phyloP scores from a whole-genome alignment of 805 yeast genomes.

The Brettanomyces sp. region DNA sequence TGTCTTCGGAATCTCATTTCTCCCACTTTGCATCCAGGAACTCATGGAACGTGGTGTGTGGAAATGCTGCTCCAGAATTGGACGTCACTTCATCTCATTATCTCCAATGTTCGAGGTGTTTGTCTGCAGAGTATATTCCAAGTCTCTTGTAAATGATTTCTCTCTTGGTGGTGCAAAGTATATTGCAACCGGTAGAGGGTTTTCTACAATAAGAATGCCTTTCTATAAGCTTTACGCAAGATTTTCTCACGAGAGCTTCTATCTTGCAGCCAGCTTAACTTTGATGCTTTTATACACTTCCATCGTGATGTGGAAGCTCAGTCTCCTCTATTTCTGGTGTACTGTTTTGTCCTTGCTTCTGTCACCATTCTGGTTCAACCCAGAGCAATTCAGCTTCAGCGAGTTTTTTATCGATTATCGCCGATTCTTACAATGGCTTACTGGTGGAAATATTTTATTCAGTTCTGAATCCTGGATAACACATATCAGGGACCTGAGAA shows the following conservation, averaged over 20 bases:
- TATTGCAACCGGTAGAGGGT: constrained; percentile 76
- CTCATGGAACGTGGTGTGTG: constrained; percentile 67
- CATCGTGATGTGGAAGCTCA: constrained; percentile 50
- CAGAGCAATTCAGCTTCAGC: constrained; percentile 61
- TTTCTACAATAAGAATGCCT: constrained; percentile 66
- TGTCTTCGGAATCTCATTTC: constrained; percentile 64
- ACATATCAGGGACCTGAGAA: constrained; percentile 41
- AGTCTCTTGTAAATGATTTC: constrained; percentile 57
- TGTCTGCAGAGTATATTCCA: constrained; percentile 68
- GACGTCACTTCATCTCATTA: constrained; percentile 58
- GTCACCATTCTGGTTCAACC: constrained; percentile 70
- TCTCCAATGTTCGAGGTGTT: constrained; percentile 77
- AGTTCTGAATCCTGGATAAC: constrained; percentile 34
- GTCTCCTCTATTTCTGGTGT: constrained; percentile 63
- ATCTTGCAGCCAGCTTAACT: constrained; percentile 49
- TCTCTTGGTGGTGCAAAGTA: constrained; percentile 75
- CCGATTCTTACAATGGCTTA: constrained; percentile 42
- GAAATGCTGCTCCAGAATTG: constrained; percentile 54
- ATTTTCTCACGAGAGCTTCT: constrained; percentile 59
- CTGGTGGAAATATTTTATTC: constrained; percentile 38
- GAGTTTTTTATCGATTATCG: constrained; percentile 67
- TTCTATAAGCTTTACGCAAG: constrained; percentile 58
- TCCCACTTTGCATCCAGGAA: constrained; percentile 72
- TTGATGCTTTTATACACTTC: constrained; percentile 48
- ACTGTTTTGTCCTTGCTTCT: constrained; percentile 56